Evolutionary conservation across 768 basidiomycete genomes (phyloP).

Genomic region (Rhizopogon roseolus): DNA sequence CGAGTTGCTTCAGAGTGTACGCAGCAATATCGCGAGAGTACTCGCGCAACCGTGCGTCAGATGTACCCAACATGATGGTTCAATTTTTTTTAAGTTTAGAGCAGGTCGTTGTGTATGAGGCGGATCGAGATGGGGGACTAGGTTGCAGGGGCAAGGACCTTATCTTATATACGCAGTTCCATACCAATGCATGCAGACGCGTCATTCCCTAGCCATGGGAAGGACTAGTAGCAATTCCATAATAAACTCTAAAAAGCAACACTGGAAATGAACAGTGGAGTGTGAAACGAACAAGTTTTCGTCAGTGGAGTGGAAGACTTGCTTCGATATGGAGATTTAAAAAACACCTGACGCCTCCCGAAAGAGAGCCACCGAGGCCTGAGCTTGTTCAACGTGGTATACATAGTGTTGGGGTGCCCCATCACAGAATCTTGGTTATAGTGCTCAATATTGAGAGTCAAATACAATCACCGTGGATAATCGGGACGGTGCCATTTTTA

Average conservation of each 20-base stretch:
- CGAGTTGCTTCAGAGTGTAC: background rate
- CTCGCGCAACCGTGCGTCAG: background rate
- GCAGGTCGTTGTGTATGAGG: background rate
- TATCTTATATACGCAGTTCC: background rate
- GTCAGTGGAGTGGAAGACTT: background rate
- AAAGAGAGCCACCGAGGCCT: too few species aligned
- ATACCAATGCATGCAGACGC: background rate
- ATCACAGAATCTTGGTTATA: background rate
- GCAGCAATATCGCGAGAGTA: background rate
- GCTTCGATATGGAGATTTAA: background rate
- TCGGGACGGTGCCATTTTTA: background rate
- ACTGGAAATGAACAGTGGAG: background rate
- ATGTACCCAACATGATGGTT: background rate
- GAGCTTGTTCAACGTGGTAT: background rate
- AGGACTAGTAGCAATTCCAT: too few species aligned
- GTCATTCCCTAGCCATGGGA: background rate
- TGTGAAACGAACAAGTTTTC: background rate
- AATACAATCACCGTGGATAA: too few species aligned
- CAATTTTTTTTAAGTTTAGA: background rate
- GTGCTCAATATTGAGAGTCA: background rate
- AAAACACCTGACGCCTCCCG: background rate
- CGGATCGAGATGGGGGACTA: background rate
- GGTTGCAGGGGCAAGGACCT: background rate
- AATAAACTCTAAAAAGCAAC: background rate
- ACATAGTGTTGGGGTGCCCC: background rate